These are phyloP conservation scores for Jasminum sambac DNA, from an alignment of 257 asterid species.

Conservation along the genomic window DNA sequence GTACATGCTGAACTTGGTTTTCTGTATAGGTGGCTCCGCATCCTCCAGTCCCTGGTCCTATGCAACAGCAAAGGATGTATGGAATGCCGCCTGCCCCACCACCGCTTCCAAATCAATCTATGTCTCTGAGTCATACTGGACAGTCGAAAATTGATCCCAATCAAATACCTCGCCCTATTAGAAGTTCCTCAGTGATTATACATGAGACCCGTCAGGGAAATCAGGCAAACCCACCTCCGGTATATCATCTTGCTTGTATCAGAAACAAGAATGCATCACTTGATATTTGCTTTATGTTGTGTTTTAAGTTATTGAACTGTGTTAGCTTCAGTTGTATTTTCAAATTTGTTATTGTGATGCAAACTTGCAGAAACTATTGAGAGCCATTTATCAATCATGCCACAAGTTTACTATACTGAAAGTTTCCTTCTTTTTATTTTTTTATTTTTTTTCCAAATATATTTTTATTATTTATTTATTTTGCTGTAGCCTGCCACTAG, in stretches of 20 bases:
- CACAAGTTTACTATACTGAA: not conserved
- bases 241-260: constrained; percentile 30
- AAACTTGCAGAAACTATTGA: constrained; percentile 24
- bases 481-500: constrained; percentile 86
- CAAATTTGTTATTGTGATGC: constrained; percentile 10
- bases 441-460: not conserved
- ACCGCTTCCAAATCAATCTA: constrained; percentile 70
- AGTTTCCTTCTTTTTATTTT: constrained; percentile 22
- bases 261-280: not conserved
- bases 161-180: constrained; percentile 91
- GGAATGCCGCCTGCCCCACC: constrained; percentile 67
- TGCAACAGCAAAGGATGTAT: constrained; percentile 63
- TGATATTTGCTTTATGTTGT: not conserved
- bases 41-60: constrained; percentile 61
- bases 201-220: constrained; percentile 96
- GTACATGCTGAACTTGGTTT: constrained; percentile 28
- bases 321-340: constrained; percentile 19
- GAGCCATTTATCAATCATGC: constrained; percentile 7
- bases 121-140: constrained; percentile 70
- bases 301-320: not conserved
- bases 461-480: no score
- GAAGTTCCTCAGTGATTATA: constrained; percentile 60
- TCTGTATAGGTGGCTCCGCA: constrained; percentile 69
- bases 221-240: constrained; percentile 99
- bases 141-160: constrained; percentile 93